Base-by-base conservation (phyloP, 139 green algal species). In the Tetradesmus obliquus region DNA sequence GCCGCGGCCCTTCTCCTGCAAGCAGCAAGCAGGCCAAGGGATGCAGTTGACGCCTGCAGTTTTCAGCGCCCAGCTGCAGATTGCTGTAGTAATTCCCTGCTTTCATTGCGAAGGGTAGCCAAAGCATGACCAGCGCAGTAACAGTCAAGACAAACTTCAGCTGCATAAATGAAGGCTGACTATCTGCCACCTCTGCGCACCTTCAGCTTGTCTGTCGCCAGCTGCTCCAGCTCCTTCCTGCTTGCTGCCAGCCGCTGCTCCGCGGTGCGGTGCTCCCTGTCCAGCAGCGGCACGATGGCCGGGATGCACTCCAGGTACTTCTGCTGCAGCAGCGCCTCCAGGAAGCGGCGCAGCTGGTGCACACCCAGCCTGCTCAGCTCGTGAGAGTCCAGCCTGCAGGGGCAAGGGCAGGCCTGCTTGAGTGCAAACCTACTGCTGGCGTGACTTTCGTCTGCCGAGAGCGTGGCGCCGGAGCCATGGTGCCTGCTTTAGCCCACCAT, bases 261-360 rank as follows among this genome's bases (percentile, higher is more conserved):
- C 0, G 96, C 96, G 55, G 90, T 92, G 9, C 97, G 93, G 90
- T 97, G 96, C 95, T 99, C 98, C 84, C 94, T 93, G 93, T 99
- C 98, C 91, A 99, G 96, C 87, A 99, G 88, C 13, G 98, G 97
- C 20, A 99, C 96, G 71, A 99, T 99, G 79, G 95, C 91, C 1
- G 98, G 98, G 24, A 99, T 97, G 69, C 97, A 98, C 94, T 99
- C 97, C 82, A 98, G 93, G 94, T 99, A 99, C 54, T 97, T 95
- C 79, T 66, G 69, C 89, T 95, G 93, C 92, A 99, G 95, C 86
- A 99, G 94, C 84, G 97, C 94, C 94, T 99, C 98, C 60, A 99
- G 93, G 94, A 99, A 99, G 79, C 95, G 90, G 13, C 97, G 94
- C 71, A 99, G 96, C 92, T 98, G 96, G 72, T 88, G 90, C 83